Conservation (phyloP, 176 grass and related monocot genomes). For the Avena eriantha region DNA sequence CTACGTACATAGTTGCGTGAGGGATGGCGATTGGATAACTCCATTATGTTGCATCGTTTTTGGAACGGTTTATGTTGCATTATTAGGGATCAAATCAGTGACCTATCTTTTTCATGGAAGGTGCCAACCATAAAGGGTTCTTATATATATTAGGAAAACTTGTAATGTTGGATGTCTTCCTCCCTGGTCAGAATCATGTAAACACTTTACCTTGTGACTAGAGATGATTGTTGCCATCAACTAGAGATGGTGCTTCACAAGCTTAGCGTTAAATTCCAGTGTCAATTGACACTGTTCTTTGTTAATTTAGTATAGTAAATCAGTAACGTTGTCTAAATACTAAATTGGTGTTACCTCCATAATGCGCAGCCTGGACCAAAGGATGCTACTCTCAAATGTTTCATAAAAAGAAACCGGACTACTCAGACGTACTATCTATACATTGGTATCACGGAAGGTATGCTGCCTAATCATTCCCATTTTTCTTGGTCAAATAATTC, state of each 20-base stretch:
- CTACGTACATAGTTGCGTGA: background rate
- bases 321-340: background rate
- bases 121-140: background rate
- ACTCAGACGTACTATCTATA: conserved; percentile 87
- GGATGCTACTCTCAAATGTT: conserved; percentile 82
- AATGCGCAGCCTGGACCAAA: conserved; percentile 81
- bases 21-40: background rate
- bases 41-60: background rate
- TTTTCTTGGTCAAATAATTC: background rate
- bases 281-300: background rate
- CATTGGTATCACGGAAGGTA: conserved; percentile 90
- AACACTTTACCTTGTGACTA: background rate
- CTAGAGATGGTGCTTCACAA: background rate
- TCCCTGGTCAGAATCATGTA: background rate
- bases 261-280: background rate
- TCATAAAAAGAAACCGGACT: conserved; percentile 83
- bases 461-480: conserved; percentile 15
- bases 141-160: background rate
- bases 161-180: conserved; percentile 4
- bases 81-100: conserved; percentile 13
- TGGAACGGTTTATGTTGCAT: background rate
- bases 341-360: background rate
- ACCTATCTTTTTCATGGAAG: conserved; percentile 26
- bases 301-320: background rate
- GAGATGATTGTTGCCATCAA: conserved; percentile 1